These are phyloP conservation scores for Durusdinium trenchii DNA, from an alignment of 73 alveolate genomes.

Conservation along the genomic window DNA sequence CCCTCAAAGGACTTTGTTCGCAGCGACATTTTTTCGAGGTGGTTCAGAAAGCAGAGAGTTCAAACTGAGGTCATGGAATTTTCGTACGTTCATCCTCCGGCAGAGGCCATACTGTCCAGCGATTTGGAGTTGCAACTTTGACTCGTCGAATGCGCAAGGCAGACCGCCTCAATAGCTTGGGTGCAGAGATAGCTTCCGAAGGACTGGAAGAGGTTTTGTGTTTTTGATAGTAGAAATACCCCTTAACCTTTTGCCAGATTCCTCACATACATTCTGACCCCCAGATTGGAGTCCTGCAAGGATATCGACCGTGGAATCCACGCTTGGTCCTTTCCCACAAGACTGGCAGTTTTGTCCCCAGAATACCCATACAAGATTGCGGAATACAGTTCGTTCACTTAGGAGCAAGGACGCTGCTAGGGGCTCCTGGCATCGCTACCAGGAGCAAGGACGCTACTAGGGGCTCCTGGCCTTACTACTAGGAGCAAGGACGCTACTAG, in stretches of 20 bases:
- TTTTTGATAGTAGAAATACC: background rate
- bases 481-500: too few relatives aligned
- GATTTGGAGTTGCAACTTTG: background rate
- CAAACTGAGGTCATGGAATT: slow-evolving; percentile 48
- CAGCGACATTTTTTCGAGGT: too few relatives aligned
- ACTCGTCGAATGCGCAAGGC: background rate
- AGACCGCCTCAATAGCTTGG: slow-evolving; percentile 38
- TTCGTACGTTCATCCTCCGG: slow-evolving; percentile 61
- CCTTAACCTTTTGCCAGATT: background rate
- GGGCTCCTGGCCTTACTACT: too few relatives aligned
- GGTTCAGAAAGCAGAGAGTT: background rate
- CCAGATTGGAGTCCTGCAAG: background rate
- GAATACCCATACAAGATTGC: background rate
- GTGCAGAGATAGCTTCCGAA: slow-evolving; percentile 49
- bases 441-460: too few relatives aligned
- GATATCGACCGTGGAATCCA: slow-evolving; percentile 91
- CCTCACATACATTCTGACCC: background rate
- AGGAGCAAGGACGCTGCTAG: too few relatives aligned
- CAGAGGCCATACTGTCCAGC: background rate
- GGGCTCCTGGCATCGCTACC: too few relatives aligned
- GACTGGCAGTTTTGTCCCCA: background rate
- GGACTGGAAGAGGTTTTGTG: background rate
- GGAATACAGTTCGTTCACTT: background rate
- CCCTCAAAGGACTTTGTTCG: too few relatives aligned
- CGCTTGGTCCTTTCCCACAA: slow-evolving; percentile 72